Evolutionary conservation across 139 green algal genomes (phyloP).

Genomic region (Eudorina sp.): DNA sequence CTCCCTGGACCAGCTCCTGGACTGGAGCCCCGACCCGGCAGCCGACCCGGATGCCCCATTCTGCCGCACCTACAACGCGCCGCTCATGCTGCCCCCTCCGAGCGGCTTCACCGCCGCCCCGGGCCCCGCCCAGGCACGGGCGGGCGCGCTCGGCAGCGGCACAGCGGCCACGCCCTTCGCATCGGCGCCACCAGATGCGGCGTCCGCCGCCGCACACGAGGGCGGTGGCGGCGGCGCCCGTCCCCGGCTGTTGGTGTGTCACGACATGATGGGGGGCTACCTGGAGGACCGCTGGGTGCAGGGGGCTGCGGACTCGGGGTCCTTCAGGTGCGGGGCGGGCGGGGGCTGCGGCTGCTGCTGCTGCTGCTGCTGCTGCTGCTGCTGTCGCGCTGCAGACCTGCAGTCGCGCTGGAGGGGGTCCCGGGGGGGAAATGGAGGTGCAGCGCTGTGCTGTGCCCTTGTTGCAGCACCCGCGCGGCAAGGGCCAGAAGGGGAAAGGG

Average conservation of each 20-base stretch:
- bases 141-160: no score
- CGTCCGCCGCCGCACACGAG: neutral
- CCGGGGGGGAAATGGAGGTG: no score
- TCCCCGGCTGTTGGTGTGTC: slow-evolving; percentile 85
- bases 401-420: no score
- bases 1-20: neutral
- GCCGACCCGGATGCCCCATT: slow-evolving; percentile 31
- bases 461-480: no score
- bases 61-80: slow-evolving; percentile 46
- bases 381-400: no score
- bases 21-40: slow-evolving; percentile 20
- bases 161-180: no score
- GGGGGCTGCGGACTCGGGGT: slow-evolving; percentile 22
- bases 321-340: slow-evolving; percentile 28
- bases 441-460: no score
- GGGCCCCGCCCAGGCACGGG: neutral
- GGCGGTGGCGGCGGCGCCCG: neutral
- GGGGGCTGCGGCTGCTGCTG: no score
- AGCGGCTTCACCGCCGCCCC: neutral
- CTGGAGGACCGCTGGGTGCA: slow-evolving; percentile 49
- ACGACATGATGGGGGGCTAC: slow-evolving; percentile 90
- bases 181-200: no score
- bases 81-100: slow-evolving; percentile 16
- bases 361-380: no score
- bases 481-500: no score